phyloP scores from a whole-genome alignment of 495 filamentous ascomycete genomes.

The Recurvomyces mirabilis region DNA sequence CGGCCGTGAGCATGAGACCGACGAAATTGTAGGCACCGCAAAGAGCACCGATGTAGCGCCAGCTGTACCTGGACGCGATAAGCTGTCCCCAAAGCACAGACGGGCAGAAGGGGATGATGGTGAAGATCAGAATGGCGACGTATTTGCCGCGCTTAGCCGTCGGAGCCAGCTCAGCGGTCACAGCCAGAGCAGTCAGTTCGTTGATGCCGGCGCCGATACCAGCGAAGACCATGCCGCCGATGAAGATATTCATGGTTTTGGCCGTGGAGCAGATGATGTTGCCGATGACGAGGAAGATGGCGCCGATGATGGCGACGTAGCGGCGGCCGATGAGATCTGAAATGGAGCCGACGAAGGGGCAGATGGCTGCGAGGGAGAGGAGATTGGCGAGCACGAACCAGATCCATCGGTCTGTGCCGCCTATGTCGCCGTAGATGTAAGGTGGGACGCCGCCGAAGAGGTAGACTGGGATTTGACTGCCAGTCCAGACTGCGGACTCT shows the following conservation, averaged over 20 bases:
- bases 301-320: constrained; percentile 56
- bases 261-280: constrained; percentile 56
- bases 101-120: constrained; percentile 57
- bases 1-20: constrained; percentile 46
- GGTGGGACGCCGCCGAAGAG: constrained; percentile 37
- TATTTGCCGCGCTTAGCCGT: constrained; percentile 58
- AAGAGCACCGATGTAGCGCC: constrained; percentile 55
- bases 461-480: constrained; percentile 28
- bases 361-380: constrained; percentile 55
- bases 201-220: constrained; percentile 54
- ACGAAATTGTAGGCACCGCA: constrained; percentile 51
- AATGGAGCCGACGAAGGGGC: constrained; percentile 62
- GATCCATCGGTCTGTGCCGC: constrained; percentile 55
- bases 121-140: constrained; percentile 55
- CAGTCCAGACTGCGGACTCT: constrained; percentile 23
- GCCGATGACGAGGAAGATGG: constrained; percentile 48
- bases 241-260: constrained; percentile 52
- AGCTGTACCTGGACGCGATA: constrained; percentile 43
- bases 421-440: constrained; percentile 54
- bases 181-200: constrained; percentile 55
- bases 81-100: constrained; percentile 61
- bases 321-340: constrained; percentile 62
- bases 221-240: constrained; percentile 51
- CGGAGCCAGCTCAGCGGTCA: constrained; percentile 58
- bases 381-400: constrained; percentile 66